Evolutionary conservation across 2,329 filamentous ascomycete genomes (phyloP).

Genomic region (Peltaster fructicola): DNA sequence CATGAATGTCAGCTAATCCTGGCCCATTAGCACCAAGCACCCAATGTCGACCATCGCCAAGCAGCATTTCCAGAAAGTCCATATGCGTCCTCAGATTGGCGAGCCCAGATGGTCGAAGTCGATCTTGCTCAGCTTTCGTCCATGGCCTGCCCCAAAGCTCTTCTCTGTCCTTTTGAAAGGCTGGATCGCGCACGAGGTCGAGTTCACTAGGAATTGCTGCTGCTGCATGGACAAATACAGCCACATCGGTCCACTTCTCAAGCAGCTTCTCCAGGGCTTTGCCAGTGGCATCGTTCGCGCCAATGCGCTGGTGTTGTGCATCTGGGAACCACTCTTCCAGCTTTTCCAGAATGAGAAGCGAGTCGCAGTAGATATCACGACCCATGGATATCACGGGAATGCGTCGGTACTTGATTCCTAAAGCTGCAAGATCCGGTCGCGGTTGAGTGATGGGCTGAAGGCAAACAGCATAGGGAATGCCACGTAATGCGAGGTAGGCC

Average conservation of each 20-base stretch:
- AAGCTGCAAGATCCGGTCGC: slow-evolving; percentile 5
- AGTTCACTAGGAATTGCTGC: slow-evolving; percentile 4
- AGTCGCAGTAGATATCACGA: slow-evolving; percentile 18
- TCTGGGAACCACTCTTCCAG: slow-evolving; percentile 9
- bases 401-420: slow-evolving; percentile 7
- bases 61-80: slow-evolving; percentile 9
- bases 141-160: slow-evolving; percentile 7
- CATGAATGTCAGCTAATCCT: slow-evolving; percentile 10
- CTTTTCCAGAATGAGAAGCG: slow-evolving; percentile 14
- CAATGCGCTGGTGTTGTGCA: slow-evolving; percentile 1
- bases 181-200: slow-evolving; percentile 3
- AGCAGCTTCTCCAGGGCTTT: slow-evolving; percentile 5
- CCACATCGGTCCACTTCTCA: slow-evolving; percentile 7
- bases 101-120: slow-evolving; percentile 5
- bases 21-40: slow-evolving; percentile 6
- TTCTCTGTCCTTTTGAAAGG: slow-evolving; percentile 6
- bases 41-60: slow-evolving; percentile 9
- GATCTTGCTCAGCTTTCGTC: slow-evolving; percentile 3
- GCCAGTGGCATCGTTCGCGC: slow-evolving; percentile 3
- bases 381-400: slow-evolving; percentile 18
- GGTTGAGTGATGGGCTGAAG: slow-evolving; percentile 5
- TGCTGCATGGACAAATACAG: slow-evolving; percentile 4
- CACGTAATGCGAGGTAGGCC: slow-evolving; percentile 52
- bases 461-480: slow-evolving; percentile 34
- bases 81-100: slow-evolving; percentile 7